Evolutionary conservation across 2,329 filamentous ascomycete genomes (phyloP), one percentile per base, ranked within the genome.

Genomic region (Pseudocercospora pini-densiflorae): DNA sequence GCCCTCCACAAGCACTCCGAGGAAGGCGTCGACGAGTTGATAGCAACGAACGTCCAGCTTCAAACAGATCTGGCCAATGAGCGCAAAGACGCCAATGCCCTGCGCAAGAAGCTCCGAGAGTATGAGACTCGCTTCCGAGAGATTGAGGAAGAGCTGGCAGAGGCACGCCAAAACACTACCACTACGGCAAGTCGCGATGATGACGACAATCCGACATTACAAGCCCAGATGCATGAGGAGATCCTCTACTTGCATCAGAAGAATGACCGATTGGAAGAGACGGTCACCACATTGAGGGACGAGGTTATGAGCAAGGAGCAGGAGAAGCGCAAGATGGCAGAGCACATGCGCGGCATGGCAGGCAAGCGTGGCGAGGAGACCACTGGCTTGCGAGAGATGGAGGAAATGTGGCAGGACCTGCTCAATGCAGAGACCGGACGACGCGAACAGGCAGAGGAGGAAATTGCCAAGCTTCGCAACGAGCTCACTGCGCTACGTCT

Each of bases 1-100:
- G 91, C 94, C 1, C 83, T 99, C 21, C 93, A 97, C 79, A 95
- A 94, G 76, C 87, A 96, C 49, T 97, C 94, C 1, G 94, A 98
- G 77, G 94, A 98, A 80, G 93, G 94, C 70, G 90, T 99, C 77
- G 97, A 97, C 81, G 94, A 97, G 78, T 96, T 97, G 90, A 97
- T 98, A 73, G 93, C 93, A 53, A 94, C 97, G 79, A 99, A 97
- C 74, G 94, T 98, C 4, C 93, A 97, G 77, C 86, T 98, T 58
- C 95, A 96, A 79, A 97, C 94, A 0, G 92, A 92, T 67, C 87
- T 97, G 53, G 89, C 94, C 3, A 92, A 95, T 40, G 86, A 95
- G 65, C 93, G 97, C 78, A 92, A 96, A 70, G 95, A 99, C 75
- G 95, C 93, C 77, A 95, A 96, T 77, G 85, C 89, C 21, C 79